Evolutionary conservation across 495 filamentous ascomycete species (phyloP).

Genomic region (Aspergillus wentii): DNA sequence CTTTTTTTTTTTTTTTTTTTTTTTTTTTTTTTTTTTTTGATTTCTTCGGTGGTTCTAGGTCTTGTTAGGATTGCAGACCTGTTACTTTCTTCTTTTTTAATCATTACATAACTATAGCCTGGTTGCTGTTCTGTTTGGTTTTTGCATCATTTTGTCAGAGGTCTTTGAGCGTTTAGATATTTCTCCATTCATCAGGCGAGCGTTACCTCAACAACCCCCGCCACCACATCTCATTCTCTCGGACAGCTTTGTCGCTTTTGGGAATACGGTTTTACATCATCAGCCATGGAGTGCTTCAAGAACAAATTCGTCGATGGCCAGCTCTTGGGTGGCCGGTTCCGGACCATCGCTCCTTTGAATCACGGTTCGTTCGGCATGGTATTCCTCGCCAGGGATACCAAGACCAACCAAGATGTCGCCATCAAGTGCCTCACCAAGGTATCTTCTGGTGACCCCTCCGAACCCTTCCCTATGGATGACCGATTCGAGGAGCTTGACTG

Average conservation of each 20-base stretch:
- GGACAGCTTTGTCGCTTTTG: constrained; percentile 15
- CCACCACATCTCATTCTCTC: constrained; percentile 24
- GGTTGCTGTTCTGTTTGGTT: constrained; percentile 30
- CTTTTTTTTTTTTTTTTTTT: constrained; percentile 19
- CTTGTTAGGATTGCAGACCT: constrained; percentile 25
- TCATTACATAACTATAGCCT: constrained; percentile 32
- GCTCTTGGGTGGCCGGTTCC: constrained; percentile 79
- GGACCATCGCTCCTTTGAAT: constrained; percentile 89
- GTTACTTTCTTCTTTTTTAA: constrained; percentile 39
- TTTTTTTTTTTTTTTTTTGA: constrained; percentile 13
- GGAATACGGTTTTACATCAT: constrained; percentile 10
- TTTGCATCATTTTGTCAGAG: constrained; percentile 38
- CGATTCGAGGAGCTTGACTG: constrained; percentile 82
- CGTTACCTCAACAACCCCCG: constrained; percentile 7
- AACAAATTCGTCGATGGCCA: constrained; percentile 68
- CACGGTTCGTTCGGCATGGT: constrained; percentile 99
- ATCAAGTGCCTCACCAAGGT: constrained; percentile 90
- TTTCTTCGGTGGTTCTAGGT: constrained; percentile 19
- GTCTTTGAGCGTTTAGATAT: constrained; percentile 22
- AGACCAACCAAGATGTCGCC: constrained; percentile 74
- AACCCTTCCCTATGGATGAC: constrained; percentile 65
- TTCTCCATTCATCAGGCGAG: constrained; percentile 15
- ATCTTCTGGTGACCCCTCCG: constrained; percentile 48
- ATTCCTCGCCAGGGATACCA: constrained; percentile 78
- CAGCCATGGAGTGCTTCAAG: constrained; percentile 73